Conservation (phyloP, 306 rosid species). For the Medicago lupulina region DNA sequence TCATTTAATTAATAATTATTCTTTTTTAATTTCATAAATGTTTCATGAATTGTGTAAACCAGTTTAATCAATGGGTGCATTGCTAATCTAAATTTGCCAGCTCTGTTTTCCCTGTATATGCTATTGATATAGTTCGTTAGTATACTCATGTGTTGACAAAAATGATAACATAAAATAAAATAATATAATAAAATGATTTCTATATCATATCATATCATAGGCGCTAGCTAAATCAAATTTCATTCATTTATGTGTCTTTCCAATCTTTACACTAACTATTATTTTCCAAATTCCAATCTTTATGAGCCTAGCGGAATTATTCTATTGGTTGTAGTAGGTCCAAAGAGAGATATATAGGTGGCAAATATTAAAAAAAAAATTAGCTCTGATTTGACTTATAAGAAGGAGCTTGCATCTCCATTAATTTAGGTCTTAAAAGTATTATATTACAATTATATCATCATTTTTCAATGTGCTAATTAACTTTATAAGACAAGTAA, state of each 20-base stretch:
- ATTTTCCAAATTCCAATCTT: conserved; percentile 11
- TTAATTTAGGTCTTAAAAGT: conserved; percentile 12
- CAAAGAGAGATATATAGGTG: conserved; percentile 3
- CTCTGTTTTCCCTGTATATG: no score
- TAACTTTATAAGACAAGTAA: conserved; percentile 36
- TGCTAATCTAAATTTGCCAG: no score
- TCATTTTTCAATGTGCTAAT: conserved; percentile 1
- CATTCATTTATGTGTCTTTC: conserved; percentile 25
- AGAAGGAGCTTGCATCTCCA: background rate
- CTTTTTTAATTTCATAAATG: no score
- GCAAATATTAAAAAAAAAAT: background rate
- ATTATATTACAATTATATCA: background rate
- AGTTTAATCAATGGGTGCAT: no score
- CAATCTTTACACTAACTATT: background rate
- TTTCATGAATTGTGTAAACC: no score
- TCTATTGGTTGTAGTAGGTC: conserved; percentile 28
- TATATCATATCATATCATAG: background rate
- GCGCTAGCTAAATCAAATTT: conserved; percentile 19
- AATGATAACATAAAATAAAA: background rate
- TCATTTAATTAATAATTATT: no score
- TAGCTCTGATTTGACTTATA: background rate
- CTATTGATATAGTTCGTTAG: no score
- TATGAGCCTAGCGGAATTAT: background rate
- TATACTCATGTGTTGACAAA: no score
- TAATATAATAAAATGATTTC: background rate